Conservation (phyloP, 257 asterid species). For the Solanum gracilifrons region DNA sequence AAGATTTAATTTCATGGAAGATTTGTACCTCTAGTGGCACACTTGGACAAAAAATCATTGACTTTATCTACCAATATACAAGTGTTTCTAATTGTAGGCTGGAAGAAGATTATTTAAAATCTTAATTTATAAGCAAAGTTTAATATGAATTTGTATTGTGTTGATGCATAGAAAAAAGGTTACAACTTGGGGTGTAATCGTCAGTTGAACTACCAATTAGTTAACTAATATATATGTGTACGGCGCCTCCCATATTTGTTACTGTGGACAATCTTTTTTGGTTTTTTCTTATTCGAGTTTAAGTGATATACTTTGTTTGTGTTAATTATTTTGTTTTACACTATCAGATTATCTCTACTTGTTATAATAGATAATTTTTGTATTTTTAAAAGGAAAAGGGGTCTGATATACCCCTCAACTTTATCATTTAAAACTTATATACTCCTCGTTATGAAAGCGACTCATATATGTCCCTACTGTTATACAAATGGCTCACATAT, state of each 20-base stretch:
- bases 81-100: not conserved
- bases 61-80: not conserved
- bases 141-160: not conserved
- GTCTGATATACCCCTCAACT: no score
- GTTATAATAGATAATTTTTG: no score
- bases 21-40: not conserved
- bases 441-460: no score
- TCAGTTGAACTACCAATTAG: constrained; percentile 15
- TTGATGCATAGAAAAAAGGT: not conserved
- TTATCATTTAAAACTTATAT: no score
- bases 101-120: not conserved
- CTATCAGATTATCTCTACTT: no score
- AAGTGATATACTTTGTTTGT: not conserved
- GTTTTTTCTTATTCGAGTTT: no score
- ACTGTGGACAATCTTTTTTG: not conserved
- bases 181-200: not conserved
- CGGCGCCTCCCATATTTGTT: not conserved
- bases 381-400: no score
- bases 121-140: not conserved
- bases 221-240: not conserved
- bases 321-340: not conserved
- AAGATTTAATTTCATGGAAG: not conserved
- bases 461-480: no score
- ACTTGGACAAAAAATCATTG: not conserved
- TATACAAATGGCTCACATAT: no score